Evolutionary conservation across 2,329 filamentous ascomycete genomes (phyloP).

Genomic region (Madurella fahalii): DNA sequence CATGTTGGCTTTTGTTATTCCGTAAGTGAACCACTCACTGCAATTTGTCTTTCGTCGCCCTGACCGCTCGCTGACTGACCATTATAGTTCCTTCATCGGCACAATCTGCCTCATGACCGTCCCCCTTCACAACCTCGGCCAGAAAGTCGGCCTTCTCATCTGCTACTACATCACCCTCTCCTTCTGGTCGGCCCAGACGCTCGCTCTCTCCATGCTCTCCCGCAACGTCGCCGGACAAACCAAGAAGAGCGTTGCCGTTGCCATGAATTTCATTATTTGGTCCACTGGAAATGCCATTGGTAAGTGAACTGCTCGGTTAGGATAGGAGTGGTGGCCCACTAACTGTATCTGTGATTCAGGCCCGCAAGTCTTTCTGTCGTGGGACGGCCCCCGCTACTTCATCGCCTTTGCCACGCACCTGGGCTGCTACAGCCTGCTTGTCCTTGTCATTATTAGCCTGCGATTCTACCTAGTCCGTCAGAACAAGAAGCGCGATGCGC

Average conservation of each 20-base stretch:
- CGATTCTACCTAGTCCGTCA: constrained; percentile 54
- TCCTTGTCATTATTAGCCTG: constrained; percentile 53
- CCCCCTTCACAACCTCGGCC: constrained; percentile 51
- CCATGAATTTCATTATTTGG: constrained; percentile 68
- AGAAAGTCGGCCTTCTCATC: constrained; percentile 64
- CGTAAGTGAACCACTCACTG: constrained; percentile 41
- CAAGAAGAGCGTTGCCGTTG: constrained; percentile 65
- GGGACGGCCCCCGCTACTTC: constrained; percentile 61
- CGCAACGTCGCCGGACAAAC: constrained; percentile 70
- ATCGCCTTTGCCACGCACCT: constrained; percentile 67
- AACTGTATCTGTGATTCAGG: constrained; percentile 34
- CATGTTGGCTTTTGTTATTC: constrained; percentile 63
- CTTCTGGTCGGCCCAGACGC: constrained; percentile 71
- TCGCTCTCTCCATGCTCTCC: constrained; percentile 63
- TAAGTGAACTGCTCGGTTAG: constrained; percentile 28
- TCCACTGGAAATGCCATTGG: constrained; percentile 64
- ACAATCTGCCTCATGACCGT: constrained; percentile 70
- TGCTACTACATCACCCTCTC: constrained; percentile 73
- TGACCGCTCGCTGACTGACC: constrained; percentile 1
- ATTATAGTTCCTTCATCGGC: constrained; percentile 60
- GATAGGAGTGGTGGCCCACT: not conserved
- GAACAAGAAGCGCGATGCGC: constrained; percentile 55
- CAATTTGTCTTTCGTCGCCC: not conserved
- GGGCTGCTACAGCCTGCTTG: constrained; percentile 61
- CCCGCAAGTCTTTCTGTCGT: constrained; percentile 59